Evolutionary conservation across 306 rosid genomes (phyloP).

Genomic region (Crotalaria pallida): DNA sequence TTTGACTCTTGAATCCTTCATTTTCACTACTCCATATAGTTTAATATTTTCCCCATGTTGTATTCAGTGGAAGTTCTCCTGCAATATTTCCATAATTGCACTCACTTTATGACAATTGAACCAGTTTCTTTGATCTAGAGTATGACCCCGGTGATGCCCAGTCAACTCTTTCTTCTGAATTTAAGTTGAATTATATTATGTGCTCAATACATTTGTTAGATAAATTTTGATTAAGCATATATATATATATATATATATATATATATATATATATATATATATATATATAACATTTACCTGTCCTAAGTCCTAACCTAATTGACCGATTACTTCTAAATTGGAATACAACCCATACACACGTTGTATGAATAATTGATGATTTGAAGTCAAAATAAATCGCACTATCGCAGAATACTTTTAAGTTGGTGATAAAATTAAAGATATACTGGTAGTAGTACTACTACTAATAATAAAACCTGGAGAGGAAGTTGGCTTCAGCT

Average conservation of each 20-base stretch:
- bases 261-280: too few species aligned
- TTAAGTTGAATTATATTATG: not conserved
- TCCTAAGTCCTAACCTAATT: too few species aligned
- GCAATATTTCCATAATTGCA: slow-evolving; percentile 6
- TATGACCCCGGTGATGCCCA: not conserved
- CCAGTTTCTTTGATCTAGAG: not conserved
- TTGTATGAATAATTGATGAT: not conserved
- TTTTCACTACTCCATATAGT: not conserved
- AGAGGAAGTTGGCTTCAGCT: slow-evolving; percentile 36
- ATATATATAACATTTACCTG: too few species aligned
- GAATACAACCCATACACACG: not conserved
- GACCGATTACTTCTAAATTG: not conserved
- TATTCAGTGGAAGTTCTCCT: not conserved
- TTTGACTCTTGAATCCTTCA: not conserved
- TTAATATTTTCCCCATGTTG: not conserved
- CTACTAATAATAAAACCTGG: slow-evolving; percentile 23
- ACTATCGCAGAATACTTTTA: too few species aligned
- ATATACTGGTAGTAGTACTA: too few species aligned
- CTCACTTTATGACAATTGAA: slow-evolving; percentile 9
- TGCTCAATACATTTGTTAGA: not conserved
- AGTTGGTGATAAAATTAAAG: not conserved
- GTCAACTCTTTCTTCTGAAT: not conserved
- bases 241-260: too few species aligned
- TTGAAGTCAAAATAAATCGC: not conserved
- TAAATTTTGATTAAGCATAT: not conserved